Evolutionary conservation across 2,329 filamentous ascomycete genomes (phyloP).

Genomic region (Aspergillus sp.): DNA sequence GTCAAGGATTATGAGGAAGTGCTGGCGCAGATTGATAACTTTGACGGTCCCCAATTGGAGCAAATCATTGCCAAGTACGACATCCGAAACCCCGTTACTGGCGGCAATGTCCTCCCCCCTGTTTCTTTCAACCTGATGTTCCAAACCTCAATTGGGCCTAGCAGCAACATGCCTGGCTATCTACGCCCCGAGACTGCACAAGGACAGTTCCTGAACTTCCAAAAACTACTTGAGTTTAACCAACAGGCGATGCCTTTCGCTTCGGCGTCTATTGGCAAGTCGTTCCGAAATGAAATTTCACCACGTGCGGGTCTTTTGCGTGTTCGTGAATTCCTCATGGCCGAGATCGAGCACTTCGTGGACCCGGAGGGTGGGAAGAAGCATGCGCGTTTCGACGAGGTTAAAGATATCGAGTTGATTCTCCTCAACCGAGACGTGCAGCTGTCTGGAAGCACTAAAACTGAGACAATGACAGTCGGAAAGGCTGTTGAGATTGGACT

Average conservation of each 20-base stretch:
- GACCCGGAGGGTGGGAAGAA: constrained; percentile 95
- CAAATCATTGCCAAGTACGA: constrained; percentile 87
- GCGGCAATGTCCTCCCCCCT: constrained; percentile 72
- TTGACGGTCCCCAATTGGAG: constrained; percentile 80
- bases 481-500: constrained; percentile 78
- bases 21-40: constrained; percentile 94
- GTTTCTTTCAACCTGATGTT: constrained; percentile 99
- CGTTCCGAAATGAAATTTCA: constrained; percentile 97
- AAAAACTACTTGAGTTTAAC: constrained; percentile 95
- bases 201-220: constrained; percentile 96
- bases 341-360: constrained; percentile 97
- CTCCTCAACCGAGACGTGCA: constrained; percentile 85
- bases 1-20: constrained; percentile 89
- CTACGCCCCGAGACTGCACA: constrained; percentile 94
- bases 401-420: constrained; percentile 78
- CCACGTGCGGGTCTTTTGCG: constrained; percentile 86
- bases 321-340: constrained; percentile 97
- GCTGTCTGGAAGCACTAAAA: constrained; percentile 77
- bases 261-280: constrained; percentile 95
- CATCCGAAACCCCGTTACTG: constrained; percentile 82
- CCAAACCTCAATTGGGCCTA: constrained; percentile 90
- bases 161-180: constrained; percentile 81
- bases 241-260: constrained; percentile 94
- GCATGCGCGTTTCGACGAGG: constrained; percentile 81
- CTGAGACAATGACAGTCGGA: constrained; percentile 73